Base-by-base conservation (phyloP, 1,284 basidiomycete genomes). In the Melampsora americana region DNA sequence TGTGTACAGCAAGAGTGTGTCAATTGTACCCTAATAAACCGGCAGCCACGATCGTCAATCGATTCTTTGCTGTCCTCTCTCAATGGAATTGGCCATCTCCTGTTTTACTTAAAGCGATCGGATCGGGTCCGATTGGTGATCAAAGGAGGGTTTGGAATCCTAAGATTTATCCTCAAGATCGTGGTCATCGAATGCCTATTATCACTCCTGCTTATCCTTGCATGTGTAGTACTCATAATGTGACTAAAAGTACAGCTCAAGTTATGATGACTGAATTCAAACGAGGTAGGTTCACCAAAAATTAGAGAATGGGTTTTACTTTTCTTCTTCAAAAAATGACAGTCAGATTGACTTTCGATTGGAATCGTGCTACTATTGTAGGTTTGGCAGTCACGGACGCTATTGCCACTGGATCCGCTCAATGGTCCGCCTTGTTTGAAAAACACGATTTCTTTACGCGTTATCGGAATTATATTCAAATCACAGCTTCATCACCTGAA, bases 221-320 rank as follows among this genome's bases (percentile, higher is more conserved):
- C n/a, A 99, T 99, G 95, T 99, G 95, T 83, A 90, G 95, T 44
- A 99, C 96, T 18, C 96, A 99, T 85, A 99, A 99, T 81, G 94
- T 99, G 77, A 94, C 93, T 59, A 88, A 89, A 56, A 97, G 94
- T 16, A 99, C 95, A 1, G 93, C 97, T 85, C 90, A 91, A 85
- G 92, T 99, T 79, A 95, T 98, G 87, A 95, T 92, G 1, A 90
- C 92, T 80, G 96, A 99, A 82, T 95, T 98, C 84, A 91, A 93
- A 85, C 89, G 92, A 86, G 95, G 93, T 90, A 75, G 76, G 83
- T 78, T 35, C 60, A 60, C 50, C 72, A 53, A 11, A 48, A 48
- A 53, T 18, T 64, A 67, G 53, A 53, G 9, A 53, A 11, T 9
- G 77, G n/a, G 42, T 56, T 23, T 14, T 26, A 20, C 7, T 35